These are phyloP conservation scores for Gonapodya sp. DNA, from an alignment of 192 early-diverging fungal genomes.

Conservation along the genomic window DNA sequence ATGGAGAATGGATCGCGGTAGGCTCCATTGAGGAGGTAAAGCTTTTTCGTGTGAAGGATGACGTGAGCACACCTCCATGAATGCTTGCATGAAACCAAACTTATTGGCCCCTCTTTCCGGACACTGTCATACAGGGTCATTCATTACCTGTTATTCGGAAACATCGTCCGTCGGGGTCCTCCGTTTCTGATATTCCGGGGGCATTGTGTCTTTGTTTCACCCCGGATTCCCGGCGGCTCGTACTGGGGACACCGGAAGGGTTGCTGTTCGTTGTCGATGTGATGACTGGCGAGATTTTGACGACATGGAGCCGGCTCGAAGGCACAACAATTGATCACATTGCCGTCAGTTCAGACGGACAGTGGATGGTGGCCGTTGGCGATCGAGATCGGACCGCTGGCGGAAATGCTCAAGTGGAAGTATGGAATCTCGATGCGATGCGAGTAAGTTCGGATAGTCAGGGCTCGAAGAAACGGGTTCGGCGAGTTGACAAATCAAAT, in stretches of 20 bases:
- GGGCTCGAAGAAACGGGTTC: no score
- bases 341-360: constrained; percentile 66
- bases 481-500: no score
- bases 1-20: constrained; percentile 74
- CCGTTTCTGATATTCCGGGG: constrained; percentile 16
- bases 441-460: constrained; percentile 47
- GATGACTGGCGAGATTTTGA: constrained; percentile 20
- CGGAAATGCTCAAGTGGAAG: constrained; percentile 46
- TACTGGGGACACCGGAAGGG: constrained; percentile 67
- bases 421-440: constrained; percentile 62
- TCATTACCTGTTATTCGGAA: not conserved
- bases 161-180: constrained; percentile 12
- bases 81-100: constrained; percentile 5
- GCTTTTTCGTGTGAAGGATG: constrained; percentile 32
- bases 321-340: constrained; percentile 29
- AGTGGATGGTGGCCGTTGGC: constrained; percentile 76
- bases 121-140: constrained; percentile 17
- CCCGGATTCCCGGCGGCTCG: constrained; percentile 59
- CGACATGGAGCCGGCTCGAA: not conserved
- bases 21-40: constrained; percentile 56
- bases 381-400: constrained; percentile 17
- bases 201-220: constrained; percentile 70
- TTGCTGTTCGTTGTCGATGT: constrained; percentile 69
- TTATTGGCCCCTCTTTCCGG: constrained; percentile 24
- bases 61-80: constrained; percentile 31